phyloP scores from a whole-genome alignment of 2,329 filamentous ascomycete genomes.

The Chaetomiaceae sp. region DNA sequence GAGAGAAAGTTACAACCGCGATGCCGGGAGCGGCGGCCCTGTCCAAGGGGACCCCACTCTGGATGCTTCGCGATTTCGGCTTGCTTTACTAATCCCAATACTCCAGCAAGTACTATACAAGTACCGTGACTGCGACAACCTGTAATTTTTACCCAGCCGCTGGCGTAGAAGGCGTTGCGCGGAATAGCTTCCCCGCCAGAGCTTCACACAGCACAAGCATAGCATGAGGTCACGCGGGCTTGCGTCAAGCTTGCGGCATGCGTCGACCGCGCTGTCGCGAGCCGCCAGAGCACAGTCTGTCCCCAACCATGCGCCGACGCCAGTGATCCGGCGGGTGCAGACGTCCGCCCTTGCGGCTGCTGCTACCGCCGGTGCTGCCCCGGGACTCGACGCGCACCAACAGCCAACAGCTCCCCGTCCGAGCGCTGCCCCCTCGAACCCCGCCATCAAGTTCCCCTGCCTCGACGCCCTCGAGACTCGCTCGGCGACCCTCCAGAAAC shows the following conservation, averaged over 20 bases:
- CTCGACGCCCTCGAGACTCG: slow-evolving; percentile 77
- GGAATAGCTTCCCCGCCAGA: not conserved
- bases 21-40: slow-evolving; percentile 14
- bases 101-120: too few relatives aligned
- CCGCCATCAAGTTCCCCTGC: slow-evolving; percentile 83
- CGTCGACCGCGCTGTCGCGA: slow-evolving; percentile 5
- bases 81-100: too few relatives aligned
- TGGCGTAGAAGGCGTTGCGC: too few relatives aligned
- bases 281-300: not conserved
- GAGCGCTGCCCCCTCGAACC: slow-evolving; percentile 58
- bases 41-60: not conserved
- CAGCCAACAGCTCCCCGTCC: slow-evolving; percentile 13
- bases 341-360: not conserved
- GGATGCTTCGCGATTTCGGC: not conserved
- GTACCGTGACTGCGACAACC: too few relatives aligned
- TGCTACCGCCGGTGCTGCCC: not conserved
- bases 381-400: not conserved
- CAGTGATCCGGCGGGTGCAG: not conserved
- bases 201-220: not conserved
- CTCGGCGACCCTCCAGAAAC: slow-evolving; percentile 59
- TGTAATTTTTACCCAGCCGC: too few relatives aligned
- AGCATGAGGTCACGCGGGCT: slow-evolving; percentile 17
- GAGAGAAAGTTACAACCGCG: slow-evolving; percentile 6
- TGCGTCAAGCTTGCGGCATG: slow-evolving; percentile 14
- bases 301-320: slow-evolving; percentile 11